Percentiles rank a stretch among this genome's conserved stretches.
These are phyloP conservation scores for Boletus speciosus DNA, from an alignment of 768 basidiomycete genomes.

Conservation along the genomic window DNA sequence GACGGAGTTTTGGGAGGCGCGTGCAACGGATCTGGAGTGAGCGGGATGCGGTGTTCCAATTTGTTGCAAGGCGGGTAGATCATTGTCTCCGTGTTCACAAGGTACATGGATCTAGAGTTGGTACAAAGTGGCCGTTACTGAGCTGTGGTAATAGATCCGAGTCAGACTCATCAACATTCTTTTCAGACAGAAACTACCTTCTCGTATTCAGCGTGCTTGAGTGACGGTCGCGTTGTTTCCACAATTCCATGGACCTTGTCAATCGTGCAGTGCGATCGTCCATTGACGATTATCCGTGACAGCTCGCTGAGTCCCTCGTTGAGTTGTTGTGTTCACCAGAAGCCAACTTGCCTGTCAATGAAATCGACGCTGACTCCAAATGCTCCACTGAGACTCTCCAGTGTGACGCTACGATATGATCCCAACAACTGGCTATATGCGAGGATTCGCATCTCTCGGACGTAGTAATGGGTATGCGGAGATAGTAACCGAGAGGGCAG, in stretches of 20 bases:
- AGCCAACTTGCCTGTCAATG: constrained; percentile 68
- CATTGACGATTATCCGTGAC: constrained; percentile 85
- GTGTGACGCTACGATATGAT: constrained; percentile 82
- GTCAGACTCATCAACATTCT: not conserved
- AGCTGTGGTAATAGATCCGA: not conserved
- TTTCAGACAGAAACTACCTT: constrained; percentile 55
- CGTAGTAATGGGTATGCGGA: constrained; percentile 84
- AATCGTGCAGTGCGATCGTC: constrained; percentile 81
- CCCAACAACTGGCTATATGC: constrained; percentile 93
- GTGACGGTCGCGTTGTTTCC: constrained; percentile 76
- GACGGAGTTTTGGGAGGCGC: too few relatives aligned
- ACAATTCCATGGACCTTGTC: constrained; percentile 95
- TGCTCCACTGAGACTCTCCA: constrained; percentile 78
- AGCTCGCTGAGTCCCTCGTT: constrained; percentile 60
- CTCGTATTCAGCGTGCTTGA: constrained; percentile 86
- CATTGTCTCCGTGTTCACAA: too few relatives aligned
- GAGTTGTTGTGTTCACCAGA: constrained; percentile 1
- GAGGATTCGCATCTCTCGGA: constrained; percentile 93
- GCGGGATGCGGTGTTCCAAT: too few relatives aligned
- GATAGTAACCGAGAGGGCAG: constrained; percentile 83
- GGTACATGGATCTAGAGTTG: constrained; percentile 55
- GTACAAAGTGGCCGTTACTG: not conserved
- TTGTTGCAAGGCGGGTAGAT: too few relatives aligned
- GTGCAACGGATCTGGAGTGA: too few relatives aligned
- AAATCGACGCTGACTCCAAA: constrained; percentile 90